These are phyloP conservation scores for Solanum hybrid DNA, from an alignment of 305 asterid species.

Conservation along the genomic window DNA sequence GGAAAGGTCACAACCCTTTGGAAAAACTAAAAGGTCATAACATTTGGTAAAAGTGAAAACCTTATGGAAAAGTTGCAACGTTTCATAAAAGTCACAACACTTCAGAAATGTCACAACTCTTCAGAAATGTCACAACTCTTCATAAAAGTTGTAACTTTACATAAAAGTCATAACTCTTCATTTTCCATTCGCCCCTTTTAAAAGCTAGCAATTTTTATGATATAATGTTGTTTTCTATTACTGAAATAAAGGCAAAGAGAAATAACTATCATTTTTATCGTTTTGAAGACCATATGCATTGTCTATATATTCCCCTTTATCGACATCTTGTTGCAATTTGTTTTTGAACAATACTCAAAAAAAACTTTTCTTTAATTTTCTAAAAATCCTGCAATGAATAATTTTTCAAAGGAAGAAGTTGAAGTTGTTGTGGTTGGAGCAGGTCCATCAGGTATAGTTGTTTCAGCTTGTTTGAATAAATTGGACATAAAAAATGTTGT, in stretches of 20 bases:
- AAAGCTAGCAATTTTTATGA: not conserved
- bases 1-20: not conserved
- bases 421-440: not conserved
- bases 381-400: not conserved
- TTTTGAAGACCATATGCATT: not conserved
- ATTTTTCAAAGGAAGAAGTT: not conserved
- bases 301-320: not conserved
- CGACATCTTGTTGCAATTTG: not conserved
- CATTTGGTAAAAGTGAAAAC: not conserved
- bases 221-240: not conserved
- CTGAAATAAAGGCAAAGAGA: not conserved
- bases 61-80: not conserved
- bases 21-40: not conserved
- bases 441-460: not conserved
- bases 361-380: too few relatives aligned
- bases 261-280: not conserved
- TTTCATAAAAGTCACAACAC: not conserved
- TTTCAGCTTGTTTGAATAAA: not conserved
- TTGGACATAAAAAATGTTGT: not conserved
- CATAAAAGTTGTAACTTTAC: too few relatives aligned
- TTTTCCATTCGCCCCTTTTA: not conserved
- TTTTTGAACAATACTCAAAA: not conserved
- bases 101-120: not conserved
- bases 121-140: not conserved
- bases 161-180: too few relatives aligned